Evolutionary conservation across 192 early-diverging fungal species (phyloP).

Genomic region (Coemansia sp.): DNA sequence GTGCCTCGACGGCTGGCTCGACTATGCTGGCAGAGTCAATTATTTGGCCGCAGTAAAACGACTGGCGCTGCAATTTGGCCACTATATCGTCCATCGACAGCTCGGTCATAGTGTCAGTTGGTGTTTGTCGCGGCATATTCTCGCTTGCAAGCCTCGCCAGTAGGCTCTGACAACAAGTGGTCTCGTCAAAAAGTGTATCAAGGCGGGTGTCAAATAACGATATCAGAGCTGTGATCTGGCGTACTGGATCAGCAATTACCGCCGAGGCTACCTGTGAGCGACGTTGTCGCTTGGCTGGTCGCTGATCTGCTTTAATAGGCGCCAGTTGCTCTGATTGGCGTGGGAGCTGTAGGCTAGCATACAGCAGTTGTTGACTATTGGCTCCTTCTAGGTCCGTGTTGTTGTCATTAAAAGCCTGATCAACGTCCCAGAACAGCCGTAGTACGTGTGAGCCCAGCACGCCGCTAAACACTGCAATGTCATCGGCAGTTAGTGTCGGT

Average conservation of each 20-base stretch:
- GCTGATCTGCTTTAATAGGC: background rate
- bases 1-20: background rate
- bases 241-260: background rate
- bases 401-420: background rate
- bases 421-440: constrained; percentile 13
- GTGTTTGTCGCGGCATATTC: background rate
- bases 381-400: background rate
- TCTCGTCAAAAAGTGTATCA: background rate
- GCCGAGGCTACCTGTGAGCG: background rate
- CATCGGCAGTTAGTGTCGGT: background rate
- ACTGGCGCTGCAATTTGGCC: background rate
- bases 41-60: constrained; percentile 14
- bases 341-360: background rate
- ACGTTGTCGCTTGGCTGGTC: background rate
- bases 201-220: background rate
- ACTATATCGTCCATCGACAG: constrained; percentile 11
- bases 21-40: background rate
- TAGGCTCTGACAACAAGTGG: too few species aligned
- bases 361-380: background rate
- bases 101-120: background rate
- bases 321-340: background rate
- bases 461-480: constrained; percentile 24
- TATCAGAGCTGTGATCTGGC: constrained; percentile 10
- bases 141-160: background rate
- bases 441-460: constrained; percentile 20